A percentile compares a stretch with the other conserved stretches of the same genome.
Evolutionary conservation across 306 rosid genomes (phyloP).

Genomic region (Lathyrus tuberosus): DNA sequence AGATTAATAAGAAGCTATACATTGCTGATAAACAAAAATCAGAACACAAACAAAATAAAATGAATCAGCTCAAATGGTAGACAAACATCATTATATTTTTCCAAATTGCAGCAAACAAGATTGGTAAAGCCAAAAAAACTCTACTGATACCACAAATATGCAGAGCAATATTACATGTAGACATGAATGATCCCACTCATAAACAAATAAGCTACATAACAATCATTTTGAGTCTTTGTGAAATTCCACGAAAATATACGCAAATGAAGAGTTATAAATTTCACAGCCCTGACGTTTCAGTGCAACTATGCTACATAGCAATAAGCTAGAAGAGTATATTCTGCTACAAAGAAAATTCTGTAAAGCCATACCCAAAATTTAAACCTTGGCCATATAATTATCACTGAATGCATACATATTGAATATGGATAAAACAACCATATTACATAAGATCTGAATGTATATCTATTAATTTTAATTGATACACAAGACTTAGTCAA

Average conservation of each 20-base stretch:
- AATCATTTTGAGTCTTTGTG: neutral
- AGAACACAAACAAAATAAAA: neutral
- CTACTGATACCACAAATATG: neutral
- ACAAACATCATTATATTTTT: neutral
- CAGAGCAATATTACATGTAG: neutral
- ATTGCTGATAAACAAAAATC: neutral
- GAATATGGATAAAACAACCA: neutral
- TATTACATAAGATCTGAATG: neutral
- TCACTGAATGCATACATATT: neutral
- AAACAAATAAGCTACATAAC: neutral
- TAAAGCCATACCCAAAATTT: neutral
- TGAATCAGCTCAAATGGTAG: neutral
- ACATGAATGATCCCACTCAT: neutral
- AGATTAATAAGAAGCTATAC: neutral
- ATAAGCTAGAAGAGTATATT: neutral
- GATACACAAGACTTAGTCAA: neutral
- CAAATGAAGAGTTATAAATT: neutral
- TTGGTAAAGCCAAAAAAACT: neutral
- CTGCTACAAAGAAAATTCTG: neutral
- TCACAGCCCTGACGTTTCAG: neutral
- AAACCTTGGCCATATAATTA: neutral
- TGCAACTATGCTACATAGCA: too few species aligned
- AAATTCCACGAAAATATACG: neutral
- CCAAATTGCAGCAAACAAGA: neutral
- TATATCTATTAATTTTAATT: neutral